These are phyloP conservation scores for Alternaria hordeiaustralica DNA, from an alignment of 2,329 filamentous ascomycete species.

Conservation along the genomic window DNA sequence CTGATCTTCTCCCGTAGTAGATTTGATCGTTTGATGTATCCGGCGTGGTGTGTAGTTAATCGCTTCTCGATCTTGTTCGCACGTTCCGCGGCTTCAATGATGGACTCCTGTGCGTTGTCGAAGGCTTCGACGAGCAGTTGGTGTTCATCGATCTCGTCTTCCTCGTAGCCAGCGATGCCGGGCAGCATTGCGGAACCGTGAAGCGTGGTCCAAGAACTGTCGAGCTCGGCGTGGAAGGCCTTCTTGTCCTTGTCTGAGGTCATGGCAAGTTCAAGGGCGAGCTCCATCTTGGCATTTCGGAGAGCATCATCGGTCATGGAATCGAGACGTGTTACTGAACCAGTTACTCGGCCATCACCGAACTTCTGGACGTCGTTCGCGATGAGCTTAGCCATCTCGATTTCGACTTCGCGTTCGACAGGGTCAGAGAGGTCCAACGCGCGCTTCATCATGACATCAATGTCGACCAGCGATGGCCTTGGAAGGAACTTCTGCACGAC, in stretches of 20 bases:
- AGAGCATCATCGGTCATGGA: conserved; percentile 74
- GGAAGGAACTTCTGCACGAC: conserved; percentile 88
- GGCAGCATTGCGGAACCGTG: conserved; percentile 65
- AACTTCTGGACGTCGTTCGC: conserved; percentile 82
- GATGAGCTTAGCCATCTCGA: conserved; percentile 79
- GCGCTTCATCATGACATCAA: conserved; percentile 69
- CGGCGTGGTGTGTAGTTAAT: conserved; percentile 82
- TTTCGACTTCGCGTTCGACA: conserved; percentile 72
- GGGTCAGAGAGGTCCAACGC: conserved; percentile 68
- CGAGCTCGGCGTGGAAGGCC: conserved; percentile 51
- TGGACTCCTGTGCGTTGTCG: conserved; percentile 74
- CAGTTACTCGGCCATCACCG: conserved; percentile 70
- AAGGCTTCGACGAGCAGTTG: conserved; percentile 74
- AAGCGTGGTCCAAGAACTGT: conserved; percentile 58
- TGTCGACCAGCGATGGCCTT: conserved; percentile 74
- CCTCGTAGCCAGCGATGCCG: conserved; percentile 80
- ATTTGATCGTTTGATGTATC: conserved; percentile 87
- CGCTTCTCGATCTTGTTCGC: conserved; percentile 94
- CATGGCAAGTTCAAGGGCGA: conserved; percentile 71
- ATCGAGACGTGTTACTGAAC: conserved; percentile 65
- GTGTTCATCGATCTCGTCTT: conserved; percentile 74
- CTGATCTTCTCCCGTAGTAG: conserved; percentile 78
- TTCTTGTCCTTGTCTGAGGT: conserved; percentile 58
- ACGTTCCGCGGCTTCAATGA: conserved; percentile 76
- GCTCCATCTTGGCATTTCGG: conserved; percentile 75